Evolutionary conservation across 805 yeast genomes (phyloP).

Genomic region (Maudiozyma serrabonitensis): DNA sequence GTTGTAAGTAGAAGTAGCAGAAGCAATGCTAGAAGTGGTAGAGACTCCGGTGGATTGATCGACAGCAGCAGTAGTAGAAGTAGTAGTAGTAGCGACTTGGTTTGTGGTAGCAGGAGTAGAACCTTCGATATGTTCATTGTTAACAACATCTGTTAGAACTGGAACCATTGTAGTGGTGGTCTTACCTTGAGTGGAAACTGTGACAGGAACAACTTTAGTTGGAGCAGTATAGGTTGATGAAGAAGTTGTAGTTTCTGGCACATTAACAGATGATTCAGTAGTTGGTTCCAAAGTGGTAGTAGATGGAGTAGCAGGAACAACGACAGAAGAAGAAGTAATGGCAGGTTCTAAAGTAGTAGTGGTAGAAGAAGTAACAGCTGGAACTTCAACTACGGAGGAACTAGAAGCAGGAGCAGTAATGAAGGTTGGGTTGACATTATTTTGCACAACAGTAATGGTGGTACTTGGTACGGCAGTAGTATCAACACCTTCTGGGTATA

Average conservation of each 20-base stretch:
- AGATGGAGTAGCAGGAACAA: constrained; percentile 20
- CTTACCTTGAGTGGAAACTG: constrained; percentile 5
- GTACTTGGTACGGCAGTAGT: constrained; percentile 30
- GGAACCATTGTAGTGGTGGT: constrained; percentile 3
- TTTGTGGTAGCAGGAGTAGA: background rate
- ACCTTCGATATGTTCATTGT: background rate
- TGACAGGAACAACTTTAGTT: constrained; percentile 3
- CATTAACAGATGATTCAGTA: constrained; percentile 20
- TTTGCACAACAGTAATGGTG: constrained; percentile 19
- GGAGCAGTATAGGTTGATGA: constrained; percentile 9
- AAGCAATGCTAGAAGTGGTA: constrained; percentile 7
- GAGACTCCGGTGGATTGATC: constrained; percentile 3
- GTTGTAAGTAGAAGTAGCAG: constrained; percentile 5
- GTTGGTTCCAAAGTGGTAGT: constrained; percentile 16
- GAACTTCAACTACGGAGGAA: background rate
- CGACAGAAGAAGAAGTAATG: constrained; percentile 17
- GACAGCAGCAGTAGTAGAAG: constrained; percentile 1
- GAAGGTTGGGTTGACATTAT: constrained; percentile 2
- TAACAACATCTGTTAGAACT: constrained; percentile 1
- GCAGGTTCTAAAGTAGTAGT: constrained; percentile 5
- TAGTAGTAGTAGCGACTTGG: constrained; percentile 7
- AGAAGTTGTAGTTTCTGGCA: background rate
- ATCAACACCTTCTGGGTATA: constrained; percentile 27
- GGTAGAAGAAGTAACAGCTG: background rate
- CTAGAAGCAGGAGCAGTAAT: constrained; percentile 1